Conservation (phyloP, 352 stramenopile genomes). For the Phytophthora ohioensis region DNA sequence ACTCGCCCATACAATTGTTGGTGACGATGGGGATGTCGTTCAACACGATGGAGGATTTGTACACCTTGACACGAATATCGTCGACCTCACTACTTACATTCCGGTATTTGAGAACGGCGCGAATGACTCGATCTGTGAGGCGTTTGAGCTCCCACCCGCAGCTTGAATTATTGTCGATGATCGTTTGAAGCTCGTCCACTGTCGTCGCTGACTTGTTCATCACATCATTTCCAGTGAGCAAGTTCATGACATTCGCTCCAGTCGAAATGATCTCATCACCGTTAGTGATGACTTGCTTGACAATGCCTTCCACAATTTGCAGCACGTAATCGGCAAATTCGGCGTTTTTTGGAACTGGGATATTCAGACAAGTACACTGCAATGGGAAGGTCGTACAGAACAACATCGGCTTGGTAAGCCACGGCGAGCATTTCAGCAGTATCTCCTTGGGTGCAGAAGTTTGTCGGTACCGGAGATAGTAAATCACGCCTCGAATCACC, state of each 20-base stretch:
- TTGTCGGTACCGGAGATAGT: constrained; percentile 35
- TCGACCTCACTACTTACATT: neutral
- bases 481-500: constrained; percentile 28
- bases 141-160: constrained; percentile 38
- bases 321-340: constrained; percentile 16
- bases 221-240: constrained; percentile 23
- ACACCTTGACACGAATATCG: constrained; percentile 35
- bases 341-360: constrained; percentile 13
- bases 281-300: constrained; percentile 37
- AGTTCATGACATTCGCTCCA: constrained; percentile 31
- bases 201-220: constrained; percentile 15
- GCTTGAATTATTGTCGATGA: constrained; percentile 32
- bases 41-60: constrained; percentile 38
- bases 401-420: constrained; percentile 36
- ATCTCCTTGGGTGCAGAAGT: constrained; percentile 16
- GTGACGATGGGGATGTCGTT: constrained; percentile 45
- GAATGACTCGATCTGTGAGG: constrained; percentile 32
- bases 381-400: constrained; percentile 30
- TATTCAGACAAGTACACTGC: constrained; percentile 13
- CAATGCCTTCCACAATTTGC: constrained; percentile 30
- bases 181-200: constrained; percentile 12
- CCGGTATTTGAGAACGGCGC: constrained; percentile 28
- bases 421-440: constrained; percentile 24
- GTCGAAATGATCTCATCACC: constrained; percentile 34
- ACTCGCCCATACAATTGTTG: constrained; percentile 40